A percentile compares a stretch with the other conserved stretches of the same genome.
Conservation (phyloP, 768 basidiomycete genomes). For the Boletus vermiculosoides region DNA sequence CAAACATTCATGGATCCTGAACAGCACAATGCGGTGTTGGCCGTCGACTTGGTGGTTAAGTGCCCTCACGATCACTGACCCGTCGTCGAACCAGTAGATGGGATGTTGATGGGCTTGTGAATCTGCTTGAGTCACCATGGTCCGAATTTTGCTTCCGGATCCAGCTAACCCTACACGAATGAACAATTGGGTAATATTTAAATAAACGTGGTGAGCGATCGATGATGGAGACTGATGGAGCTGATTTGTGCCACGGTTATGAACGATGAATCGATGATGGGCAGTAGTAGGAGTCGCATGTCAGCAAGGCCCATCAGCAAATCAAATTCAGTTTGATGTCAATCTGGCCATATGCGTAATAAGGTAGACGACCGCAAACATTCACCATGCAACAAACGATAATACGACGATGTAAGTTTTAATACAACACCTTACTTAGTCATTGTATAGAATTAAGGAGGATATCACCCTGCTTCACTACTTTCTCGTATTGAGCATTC, state of each 20-base stretch:
- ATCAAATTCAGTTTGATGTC: not conserved
- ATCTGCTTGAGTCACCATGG: not conserved
- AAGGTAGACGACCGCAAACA: not conserved
- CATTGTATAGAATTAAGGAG: conserved; percentile 85
- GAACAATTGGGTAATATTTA: conserved; percentile 2
- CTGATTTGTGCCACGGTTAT: not conserved
- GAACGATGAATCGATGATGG: too few species aligned
- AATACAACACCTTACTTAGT: conserved; percentile 84
- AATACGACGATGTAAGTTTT: conserved; percentile 4
- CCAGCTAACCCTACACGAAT: conserved; percentile 7
- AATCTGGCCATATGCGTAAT: not conserved
- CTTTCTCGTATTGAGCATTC: conserved; percentile 86
- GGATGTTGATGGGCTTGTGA: conserved; percentile 36
- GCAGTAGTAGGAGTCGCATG: not conserved
- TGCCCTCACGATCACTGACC: conserved; percentile 50
- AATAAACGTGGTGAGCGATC: conserved; percentile 8
- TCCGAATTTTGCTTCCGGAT: not conserved
- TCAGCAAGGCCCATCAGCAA: not conserved
- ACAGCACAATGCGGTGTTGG: conserved; percentile 32
- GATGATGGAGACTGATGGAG: not conserved
- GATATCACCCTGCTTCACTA: conserved; percentile 91
- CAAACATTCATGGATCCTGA: conserved; percentile 56
- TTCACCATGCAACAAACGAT: not conserved
- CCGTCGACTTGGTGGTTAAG: conserved; percentile 27
- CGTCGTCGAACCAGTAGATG: conserved; percentile 67